These are phyloP conservation scores for Nemania diffusa DNA, from an alignment of 2,329 filamentous ascomycete species.

Conservation along the genomic window DNA sequence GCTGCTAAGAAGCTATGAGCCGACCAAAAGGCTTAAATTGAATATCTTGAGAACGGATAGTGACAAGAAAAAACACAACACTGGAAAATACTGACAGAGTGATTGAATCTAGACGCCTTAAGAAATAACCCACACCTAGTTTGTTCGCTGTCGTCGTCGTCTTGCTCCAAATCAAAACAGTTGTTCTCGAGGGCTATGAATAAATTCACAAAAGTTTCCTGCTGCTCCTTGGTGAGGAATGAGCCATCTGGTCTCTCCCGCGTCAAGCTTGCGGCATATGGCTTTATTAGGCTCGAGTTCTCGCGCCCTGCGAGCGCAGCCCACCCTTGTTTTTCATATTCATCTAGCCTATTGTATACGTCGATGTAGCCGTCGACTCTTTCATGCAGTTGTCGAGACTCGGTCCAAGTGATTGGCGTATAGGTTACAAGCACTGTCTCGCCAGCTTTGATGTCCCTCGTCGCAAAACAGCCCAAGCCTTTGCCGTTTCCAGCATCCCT, in stretches of 20 bases:
- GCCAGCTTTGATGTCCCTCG: conserved; percentile 30
- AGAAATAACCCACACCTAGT: conserved; percentile 10
- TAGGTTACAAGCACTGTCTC: conserved; percentile 17
- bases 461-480: conserved; percentile 30
- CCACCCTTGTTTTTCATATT: conserved; percentile 3
- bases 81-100: conserved; percentile 23
- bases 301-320: not conserved
- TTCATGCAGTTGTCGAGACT: not conserved
- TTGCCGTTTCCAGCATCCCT: conserved; percentile 5
- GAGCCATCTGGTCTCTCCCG: not conserved
- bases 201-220: not conserved
- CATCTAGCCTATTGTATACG: conserved; percentile 7
- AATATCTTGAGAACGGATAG: not conserved
- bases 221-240: not conserved
- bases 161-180: not conserved
- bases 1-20: not conserved
- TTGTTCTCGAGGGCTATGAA: not conserved
- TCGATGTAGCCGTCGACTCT: not conserved
- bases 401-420: conserved; percentile 8
- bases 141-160: not conserved
- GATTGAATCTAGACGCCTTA: conserved; percentile 26
- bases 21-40: not conserved
- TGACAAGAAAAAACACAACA: not conserved
- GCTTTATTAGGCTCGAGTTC: not conserved
- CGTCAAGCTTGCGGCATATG: not conserved